Evolutionary conservation across 1,284 basidiomycete genomes (phyloP), one percentile per base, ranked within the genome.

Genomic region (Ceratobasidium sp.): DNA sequence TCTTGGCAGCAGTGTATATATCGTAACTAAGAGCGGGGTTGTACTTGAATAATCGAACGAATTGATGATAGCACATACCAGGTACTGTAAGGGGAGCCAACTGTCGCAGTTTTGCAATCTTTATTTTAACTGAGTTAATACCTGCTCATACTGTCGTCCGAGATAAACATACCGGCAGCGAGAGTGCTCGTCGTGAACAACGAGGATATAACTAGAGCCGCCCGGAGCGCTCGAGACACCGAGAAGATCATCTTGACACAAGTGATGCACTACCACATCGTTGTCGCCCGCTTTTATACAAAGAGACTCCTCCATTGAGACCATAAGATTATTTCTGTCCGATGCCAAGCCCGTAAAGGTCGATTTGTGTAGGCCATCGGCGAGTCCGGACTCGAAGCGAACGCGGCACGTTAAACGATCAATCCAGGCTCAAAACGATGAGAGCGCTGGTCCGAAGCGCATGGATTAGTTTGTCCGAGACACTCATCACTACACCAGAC

Each of bases 1-100:
- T 70, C 42, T 58, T 58, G 18, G 68, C 68, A 40, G 68, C 68
- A 40, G 68, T 70, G n/a, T 70, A 70, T 20, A 70, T 70, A 33
- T 70, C 68, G 33, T 70, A 70, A 39, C 68, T 70, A 33, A 33
- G 33, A 4, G 33, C 33, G 33, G 20, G 20, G 7, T 67, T 39
- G 10, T 18, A 20, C n/a, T 28, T 15, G 23, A 42, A 7, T 7
- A n/a, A 40, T 18, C 53, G 42, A 12, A 39, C 10, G 26, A 39
- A 3, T 42, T 10, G 3, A 64, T 23, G 60, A 42, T 64, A 40
- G 20, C 15, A 3, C 33, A 2, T 58, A 70, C 68, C 68, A 70
- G 10, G 68, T 70, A 28, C 68, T 70, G 23, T 70, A 70, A n/a
- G 68, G 68, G 6, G 68, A 70, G 9, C 68, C 68, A 23, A 70